phyloP scores from a whole-genome alignment of 164 flowering plant genomes.

The Houttuynia cordata region DNA sequence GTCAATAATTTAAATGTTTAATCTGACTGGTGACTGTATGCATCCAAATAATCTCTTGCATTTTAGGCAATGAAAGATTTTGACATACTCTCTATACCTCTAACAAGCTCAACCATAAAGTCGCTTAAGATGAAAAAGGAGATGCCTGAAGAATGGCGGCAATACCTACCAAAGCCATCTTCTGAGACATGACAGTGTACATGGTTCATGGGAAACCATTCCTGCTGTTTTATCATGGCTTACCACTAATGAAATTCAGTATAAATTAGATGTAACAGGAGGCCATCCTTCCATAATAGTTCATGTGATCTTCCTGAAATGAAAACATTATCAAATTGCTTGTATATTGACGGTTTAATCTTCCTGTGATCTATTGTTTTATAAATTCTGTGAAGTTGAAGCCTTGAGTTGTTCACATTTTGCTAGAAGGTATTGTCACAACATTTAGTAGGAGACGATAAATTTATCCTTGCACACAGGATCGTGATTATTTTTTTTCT shows the following conservation, averaged over 20 bases:
- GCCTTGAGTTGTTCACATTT: too few species aligned
- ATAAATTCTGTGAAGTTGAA: too few species aligned
- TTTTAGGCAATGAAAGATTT: slow-evolving; percentile 70
- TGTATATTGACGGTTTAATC: neutral
- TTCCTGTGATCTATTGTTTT: neutral
- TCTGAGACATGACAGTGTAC: slow-evolving; percentile 20
- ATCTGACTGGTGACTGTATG: neutral
- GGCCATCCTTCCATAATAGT: too few species aligned
- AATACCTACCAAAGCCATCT: slow-evolving; percentile 44
- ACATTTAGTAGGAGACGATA: too few species aligned
- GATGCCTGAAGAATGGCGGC: slow-evolving; percentile 78
- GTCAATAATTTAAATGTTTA: too few species aligned
- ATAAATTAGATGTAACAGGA: neutral
- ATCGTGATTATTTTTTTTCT: too few species aligned
- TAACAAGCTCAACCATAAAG: slow-evolving; percentile 55
- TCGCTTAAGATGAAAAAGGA: slow-evolving; percentile 55
- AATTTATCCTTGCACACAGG: too few species aligned
- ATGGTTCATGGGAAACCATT: neutral
- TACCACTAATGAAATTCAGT: neutral
- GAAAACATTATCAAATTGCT: neutral
- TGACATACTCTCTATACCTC: slow-evolving; percentile 75
- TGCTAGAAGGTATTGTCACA: too few species aligned
- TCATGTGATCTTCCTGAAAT: neutral
- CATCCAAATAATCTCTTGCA: neutral
- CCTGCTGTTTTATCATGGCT: neutral